A percentile compares a stretch with the other conserved stretches of the same genome.
Evolutionary conservation across 306 rosid species (phyloP).

Genomic region (Rosa multiflora): DNA sequence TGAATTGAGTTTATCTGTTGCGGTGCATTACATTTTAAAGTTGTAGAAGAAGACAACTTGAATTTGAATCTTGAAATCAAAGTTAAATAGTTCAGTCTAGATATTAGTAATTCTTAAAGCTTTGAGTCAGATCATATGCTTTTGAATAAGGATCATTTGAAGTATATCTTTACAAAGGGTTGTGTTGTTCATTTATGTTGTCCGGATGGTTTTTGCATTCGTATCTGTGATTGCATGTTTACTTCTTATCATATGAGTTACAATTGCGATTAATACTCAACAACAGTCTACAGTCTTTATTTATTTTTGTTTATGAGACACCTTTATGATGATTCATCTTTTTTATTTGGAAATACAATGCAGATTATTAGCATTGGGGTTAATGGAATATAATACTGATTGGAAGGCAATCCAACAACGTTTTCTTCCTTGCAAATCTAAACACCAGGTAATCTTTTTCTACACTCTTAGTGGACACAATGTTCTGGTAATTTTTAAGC

Average conservation of each 20-base stretch:
- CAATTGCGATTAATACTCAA: not conserved
- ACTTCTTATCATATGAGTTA: not conserved
- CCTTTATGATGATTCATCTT: slow-evolving; percentile 15
- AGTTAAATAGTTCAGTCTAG: not conserved
- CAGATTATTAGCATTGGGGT: slow-evolving; percentile 85
- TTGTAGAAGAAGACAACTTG: not conserved
- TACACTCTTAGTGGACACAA: slow-evolving; percentile 3
- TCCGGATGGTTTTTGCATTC: not conserved
- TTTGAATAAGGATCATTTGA: not conserved
- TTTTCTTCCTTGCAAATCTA: slow-evolving; percentile 92
- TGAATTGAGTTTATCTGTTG: not conserved
- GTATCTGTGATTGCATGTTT: not conserved
- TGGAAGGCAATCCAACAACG: slow-evolving; percentile 91
- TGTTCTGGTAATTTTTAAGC: not conserved
- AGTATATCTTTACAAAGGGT: not conserved
- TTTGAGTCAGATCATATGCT: not conserved
- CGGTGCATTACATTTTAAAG: not conserved
- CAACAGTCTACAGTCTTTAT: not conserved
- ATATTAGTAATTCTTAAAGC: not conserved
- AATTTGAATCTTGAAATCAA: not conserved
- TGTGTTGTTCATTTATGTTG: not conserved
- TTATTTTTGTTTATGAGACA: not conserved
- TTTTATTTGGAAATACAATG: slow-evolving; percentile 26
- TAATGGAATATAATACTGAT: slow-evolving; percentile 91
- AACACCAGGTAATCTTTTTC: slow-evolving; percentile 67